Conservation (phyloP, 2,329 filamentous ascomycete species). For the Verticillium zaregamsianum region DNA sequence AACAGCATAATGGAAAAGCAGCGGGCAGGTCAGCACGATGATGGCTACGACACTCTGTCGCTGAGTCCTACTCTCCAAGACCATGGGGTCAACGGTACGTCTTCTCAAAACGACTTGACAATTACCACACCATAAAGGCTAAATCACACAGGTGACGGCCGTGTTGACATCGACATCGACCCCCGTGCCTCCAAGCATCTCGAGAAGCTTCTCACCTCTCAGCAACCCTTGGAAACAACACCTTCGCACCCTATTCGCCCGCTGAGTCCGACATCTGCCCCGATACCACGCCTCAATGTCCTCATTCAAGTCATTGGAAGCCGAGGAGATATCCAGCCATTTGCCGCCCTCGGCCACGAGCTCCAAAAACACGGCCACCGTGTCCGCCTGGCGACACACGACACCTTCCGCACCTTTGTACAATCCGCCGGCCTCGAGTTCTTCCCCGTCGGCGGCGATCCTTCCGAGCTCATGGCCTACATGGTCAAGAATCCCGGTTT, state of each 20-base stretch:
- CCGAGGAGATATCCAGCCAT: conserved; percentile 54
- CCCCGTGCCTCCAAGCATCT: background rate
- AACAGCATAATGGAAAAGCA: background rate
- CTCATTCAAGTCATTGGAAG: conserved; percentile 51
- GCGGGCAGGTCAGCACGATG: background rate
- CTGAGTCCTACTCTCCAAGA: background rate
- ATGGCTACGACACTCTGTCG: background rate
- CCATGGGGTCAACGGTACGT: background rate
- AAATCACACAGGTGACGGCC: background rate
- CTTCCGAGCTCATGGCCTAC: conserved; percentile 33
- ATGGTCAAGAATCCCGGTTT: conserved; percentile 24
- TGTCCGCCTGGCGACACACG: conserved; percentile 47
- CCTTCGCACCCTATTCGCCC: background rate
- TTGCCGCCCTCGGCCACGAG: conserved; percentile 46
- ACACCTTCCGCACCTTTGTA: conserved; percentile 43
- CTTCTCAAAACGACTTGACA: background rate
- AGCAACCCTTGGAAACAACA: background rate
- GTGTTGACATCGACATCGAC: background rate
- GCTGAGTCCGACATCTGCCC: background rate
- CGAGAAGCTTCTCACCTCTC: background rate
- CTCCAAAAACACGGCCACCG: conserved; percentile 43
- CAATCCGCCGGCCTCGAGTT: conserved; percentile 44
- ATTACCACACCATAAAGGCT: background rate
- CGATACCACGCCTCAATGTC: conserved; percentile 35
- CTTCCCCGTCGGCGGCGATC: conserved; percentile 49